phyloP scores from a whole-genome alignment of 768 basidiomycete genomes.

The Rhodotorula sphaerocarpa region DNA sequence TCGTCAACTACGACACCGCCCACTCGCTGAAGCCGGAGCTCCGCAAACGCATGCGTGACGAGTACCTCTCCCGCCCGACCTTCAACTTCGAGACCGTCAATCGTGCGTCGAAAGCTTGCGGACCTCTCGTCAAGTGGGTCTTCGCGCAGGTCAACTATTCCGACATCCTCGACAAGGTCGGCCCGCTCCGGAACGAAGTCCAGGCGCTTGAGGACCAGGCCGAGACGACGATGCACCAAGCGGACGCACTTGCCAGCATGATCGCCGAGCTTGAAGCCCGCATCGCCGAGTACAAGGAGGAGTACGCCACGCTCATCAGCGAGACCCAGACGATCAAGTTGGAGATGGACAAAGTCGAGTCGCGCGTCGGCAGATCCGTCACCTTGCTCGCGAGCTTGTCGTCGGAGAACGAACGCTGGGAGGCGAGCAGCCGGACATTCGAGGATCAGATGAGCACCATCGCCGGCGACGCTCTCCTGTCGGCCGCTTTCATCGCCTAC shows the following conservation, averaged over 20 bases:
- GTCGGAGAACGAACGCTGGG: slow-evolving; percentile 90
- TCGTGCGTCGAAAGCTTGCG: slow-evolving; percentile 90
- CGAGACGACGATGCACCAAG: slow-evolving; percentile 89
- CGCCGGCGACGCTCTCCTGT: slow-evolving; percentile 89
- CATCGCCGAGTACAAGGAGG: slow-evolving; percentile 88
- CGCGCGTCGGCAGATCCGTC: slow-evolving; percentile 95
- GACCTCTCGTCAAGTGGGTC: slow-evolving; percentile 96
- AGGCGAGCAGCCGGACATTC: slow-evolving; percentile 85
- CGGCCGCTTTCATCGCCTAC: slow-evolving; percentile 93
- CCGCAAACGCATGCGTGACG: slow-evolving; percentile 82
- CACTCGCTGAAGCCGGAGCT: slow-evolving; percentile 80
- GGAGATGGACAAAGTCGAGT: slow-evolving; percentile 96
- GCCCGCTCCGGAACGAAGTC: slow-evolving; percentile 90
- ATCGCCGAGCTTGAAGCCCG: slow-evolving; percentile 85
- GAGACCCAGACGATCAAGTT: slow-evolving; percentile 93
- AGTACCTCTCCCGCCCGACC: slow-evolving; percentile 79
- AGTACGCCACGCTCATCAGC: slow-evolving; percentile 92
- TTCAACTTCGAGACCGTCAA: slow-evolving; percentile 95
- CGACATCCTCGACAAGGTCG: slow-evolving; percentile 92
- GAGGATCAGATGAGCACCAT: slow-evolving; percentile 98
- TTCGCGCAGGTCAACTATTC: slow-evolving; percentile 95
- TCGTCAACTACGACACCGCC: slow-evolving; percentile 89
- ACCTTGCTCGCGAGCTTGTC: slow-evolving; percentile 86
- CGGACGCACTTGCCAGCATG: slow-evolving; percentile 77
- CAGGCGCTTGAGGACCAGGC: slow-evolving; percentile 86